Base-by-base conservation (phyloP, 108 stramenopile species). In the Stephanodiscus triporus region DNA sequence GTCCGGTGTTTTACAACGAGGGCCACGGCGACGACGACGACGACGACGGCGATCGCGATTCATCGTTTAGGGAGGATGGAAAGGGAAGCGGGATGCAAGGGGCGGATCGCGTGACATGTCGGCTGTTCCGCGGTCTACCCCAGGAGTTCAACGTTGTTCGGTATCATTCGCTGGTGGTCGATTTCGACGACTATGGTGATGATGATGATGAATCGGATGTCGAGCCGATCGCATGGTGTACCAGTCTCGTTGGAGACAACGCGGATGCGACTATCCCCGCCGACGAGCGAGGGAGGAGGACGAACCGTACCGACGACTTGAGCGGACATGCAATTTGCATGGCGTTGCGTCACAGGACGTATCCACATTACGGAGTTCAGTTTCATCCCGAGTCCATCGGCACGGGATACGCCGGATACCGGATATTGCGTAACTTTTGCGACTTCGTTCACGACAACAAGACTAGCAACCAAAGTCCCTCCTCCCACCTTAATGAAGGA, bases 341-440 rank as follows among this genome's bases (percentile, higher is more conserved):
- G 92, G 96, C 81, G 23, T 59, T 98, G 53, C 74, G 84, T 34
- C 95, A 96, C 80, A 69, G 55, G 20, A 42, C 48, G 2, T 63
- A 82, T 76, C 97, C 96, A 29, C 95, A 96, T 62, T 95, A 89
- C 83, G 97, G 97, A 38, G 91, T 97, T 29, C 97, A 97, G 68
- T 97, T 97, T 78, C 97, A 97, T 74, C 97, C 97, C 13, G 97
- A 97, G 89, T 86, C 84, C 26, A 91, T 97, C 63, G 94, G 96
- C 23, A 95, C 97, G 14, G 82, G 85, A 19, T 20, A 65, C 23
- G 68, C 80, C 75, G 93, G 93, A 5, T 70, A 81, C 54, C 65
- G 63, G 23, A 40, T 91, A 0, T 37, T 94, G 53, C 22, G 76
- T 43, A 90, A 91, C 54, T 94, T 91, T 85, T 89, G 82, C 59